These are phyloP conservation scores for Aspergillus sparsus DNA, from an alignment of 495 filamentous ascomycete species.

Conservation along the genomic window DNA sequence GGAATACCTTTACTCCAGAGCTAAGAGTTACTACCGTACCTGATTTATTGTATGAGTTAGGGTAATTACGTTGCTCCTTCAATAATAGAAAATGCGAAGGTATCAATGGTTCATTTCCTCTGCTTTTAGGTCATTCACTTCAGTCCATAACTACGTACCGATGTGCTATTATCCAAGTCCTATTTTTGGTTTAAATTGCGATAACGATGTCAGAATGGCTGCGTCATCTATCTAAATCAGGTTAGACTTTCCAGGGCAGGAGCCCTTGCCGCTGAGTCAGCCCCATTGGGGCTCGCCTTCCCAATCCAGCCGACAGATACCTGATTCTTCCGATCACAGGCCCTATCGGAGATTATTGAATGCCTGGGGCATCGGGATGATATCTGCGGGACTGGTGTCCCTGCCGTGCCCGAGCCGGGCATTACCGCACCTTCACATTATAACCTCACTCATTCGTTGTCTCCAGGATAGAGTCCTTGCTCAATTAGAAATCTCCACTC, in stretches of 20 bases:
- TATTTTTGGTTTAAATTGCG: background rate
- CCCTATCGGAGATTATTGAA: background rate
- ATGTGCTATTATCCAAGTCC: background rate
- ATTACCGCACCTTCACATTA: conserved; percentile 44
- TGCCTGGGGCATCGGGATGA: conserved; percentile 35
- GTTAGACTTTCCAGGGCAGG: conserved; percentile 18
- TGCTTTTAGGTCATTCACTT: too few species aligned
- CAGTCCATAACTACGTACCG: too few species aligned
- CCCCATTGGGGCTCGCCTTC: background rate
- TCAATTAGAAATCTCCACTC: conserved; percentile 34
- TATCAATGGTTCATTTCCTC: too few species aligned
- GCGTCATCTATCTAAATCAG: conserved; percentile 26
- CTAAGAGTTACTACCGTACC: too few species aligned
- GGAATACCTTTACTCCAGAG: too few species aligned
- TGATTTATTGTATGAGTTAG: too few species aligned
- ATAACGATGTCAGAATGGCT: background rate
- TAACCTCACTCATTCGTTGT: conserved; percentile 45
- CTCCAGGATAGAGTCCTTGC: conserved; percentile 36
- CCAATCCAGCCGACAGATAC: conserved; percentile 16
- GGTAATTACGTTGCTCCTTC: too few species aligned
- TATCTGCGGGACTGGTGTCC: conserved; percentile 36
- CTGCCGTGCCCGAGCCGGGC: conserved; percentile 31
- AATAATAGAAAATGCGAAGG: too few species aligned
- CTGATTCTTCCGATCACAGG: conserved; percentile 11
- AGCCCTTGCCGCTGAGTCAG: conserved; percentile 18